Evolutionary conservation across 2,329 filamentous ascomycete species (phyloP).

Genomic region (Ophiosphaerella korrae): DNA sequence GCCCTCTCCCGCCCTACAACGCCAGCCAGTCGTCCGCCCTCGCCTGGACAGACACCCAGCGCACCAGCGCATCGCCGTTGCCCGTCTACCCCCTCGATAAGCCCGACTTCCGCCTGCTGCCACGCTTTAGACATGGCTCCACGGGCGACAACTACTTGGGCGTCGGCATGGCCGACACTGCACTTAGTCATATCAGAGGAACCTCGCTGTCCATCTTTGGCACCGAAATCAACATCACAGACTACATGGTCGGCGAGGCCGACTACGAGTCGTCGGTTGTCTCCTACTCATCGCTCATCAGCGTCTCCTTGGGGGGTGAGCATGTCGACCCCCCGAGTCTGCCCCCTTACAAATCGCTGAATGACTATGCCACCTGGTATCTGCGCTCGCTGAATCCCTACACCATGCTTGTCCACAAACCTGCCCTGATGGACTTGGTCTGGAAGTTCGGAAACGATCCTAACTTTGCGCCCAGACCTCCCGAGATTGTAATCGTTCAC

Average conservation of each 20-base stretch:
- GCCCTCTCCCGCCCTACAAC: conserved; percentile 50
- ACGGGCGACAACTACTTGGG: conserved; percentile 70
- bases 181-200: conserved; percentile 74
- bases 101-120: conserved; percentile 40
- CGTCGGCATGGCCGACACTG: conserved; percentile 65
- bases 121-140: conserved; percentile 53
- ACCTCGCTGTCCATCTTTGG: conserved; percentile 79
- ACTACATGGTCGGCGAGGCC: conserved; percentile 70
- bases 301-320: conserved; percentile 64
- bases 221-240: conserved; percentile 77
- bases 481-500: conserved; percentile 73
- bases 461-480: conserved; percentile 63
- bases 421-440: conserved; percentile 70
- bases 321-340: conserved; percentile 59
- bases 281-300: conserved; percentile 72
- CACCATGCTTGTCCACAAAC: conserved; percentile 76
- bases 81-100: conserved; percentile 32
- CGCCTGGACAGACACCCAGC: conserved; percentile 29
- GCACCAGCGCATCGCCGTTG: conserved; percentile 31
- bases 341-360: conserved; percentile 66
- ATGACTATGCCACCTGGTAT: conserved; percentile 75
- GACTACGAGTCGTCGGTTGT: conserved; percentile 63
- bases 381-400: conserved; percentile 75
- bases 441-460: conserved; percentile 77
- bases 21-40: conserved; percentile 20